Evolutionary conservation across 768 basidiomycete species (phyloP).

Genomic region (Auriscalpium vulgare): DNA sequence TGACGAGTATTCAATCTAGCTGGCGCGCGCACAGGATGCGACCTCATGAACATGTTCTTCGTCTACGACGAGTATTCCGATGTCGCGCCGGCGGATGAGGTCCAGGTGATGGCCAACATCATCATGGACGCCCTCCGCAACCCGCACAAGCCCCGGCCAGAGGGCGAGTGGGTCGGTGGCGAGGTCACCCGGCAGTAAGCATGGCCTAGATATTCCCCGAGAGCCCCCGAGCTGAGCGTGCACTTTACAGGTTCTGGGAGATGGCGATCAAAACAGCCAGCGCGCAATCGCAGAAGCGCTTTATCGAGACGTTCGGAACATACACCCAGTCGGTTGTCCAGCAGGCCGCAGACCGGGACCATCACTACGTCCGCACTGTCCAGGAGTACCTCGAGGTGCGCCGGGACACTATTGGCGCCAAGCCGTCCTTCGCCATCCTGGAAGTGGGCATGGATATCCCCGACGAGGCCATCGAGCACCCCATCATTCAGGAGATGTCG

Average conservation of each 20-base stretch:
- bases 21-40: slow-evolving; percentile 15
- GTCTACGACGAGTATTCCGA: slow-evolving; percentile 21
- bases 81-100: slow-evolving; percentile 10
- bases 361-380: slow-evolving; percentile 8
- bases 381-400: slow-evolving; percentile 13
- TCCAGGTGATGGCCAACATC: slow-evolving; percentile 13
- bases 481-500: slow-evolving; percentile 6
- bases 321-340: slow-evolving; percentile 12
- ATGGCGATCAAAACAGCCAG: slow-evolving; percentile 14
- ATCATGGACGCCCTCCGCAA: slow-evolving; percentile 18
- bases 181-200: slow-evolving; percentile 18
- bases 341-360: slow-evolving; percentile 11
- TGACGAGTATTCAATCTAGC: background rate
- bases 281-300: slow-evolving; percentile 10
- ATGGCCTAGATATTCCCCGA: too few relatives aligned
- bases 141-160: slow-evolving; percentile 15
- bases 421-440: slow-evolving; percentile 13
- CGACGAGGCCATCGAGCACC: slow-evolving; percentile 9
- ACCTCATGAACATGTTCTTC: slow-evolving; percentile 23
- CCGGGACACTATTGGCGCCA: slow-evolving; percentile 12
- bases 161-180: slow-evolving; percentile 16
- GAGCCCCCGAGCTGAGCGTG: background rate
- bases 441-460: slow-evolving; percentile 11
- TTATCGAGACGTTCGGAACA: slow-evolving; percentile 12
- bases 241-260: slow-evolving; percentile 15